Conservation (phyloP, 2,329 filamentous ascomycete species). For the Stagonosporopsis vannaccii region DNA sequence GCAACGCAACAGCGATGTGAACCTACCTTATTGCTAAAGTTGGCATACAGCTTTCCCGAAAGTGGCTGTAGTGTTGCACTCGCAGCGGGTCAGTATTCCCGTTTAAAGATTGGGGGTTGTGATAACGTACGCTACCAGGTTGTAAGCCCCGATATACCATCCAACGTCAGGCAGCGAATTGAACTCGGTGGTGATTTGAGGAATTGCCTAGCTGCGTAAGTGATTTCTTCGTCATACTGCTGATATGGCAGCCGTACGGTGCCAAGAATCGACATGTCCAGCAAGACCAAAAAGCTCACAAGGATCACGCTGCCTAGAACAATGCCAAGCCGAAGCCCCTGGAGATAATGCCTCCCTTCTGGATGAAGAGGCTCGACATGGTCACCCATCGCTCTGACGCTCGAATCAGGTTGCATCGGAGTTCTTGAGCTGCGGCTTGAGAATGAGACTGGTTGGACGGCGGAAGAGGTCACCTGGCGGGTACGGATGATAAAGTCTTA, state of each 20-base stretch:
- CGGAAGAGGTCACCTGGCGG: too few relatives aligned
- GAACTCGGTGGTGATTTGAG: conserved; percentile 35
- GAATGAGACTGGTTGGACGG: not conserved
- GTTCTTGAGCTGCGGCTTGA: not conserved
- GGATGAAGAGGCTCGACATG: not conserved
- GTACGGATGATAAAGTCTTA: too few relatives aligned
- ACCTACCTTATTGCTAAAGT: conserved; percentile 25
- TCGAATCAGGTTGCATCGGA: not conserved
- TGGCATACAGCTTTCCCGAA: conserved; percentile 34
- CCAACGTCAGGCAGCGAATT: conserved; percentile 34
- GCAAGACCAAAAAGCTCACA: conserved; percentile 30
- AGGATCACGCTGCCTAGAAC: conserved; percentile 29
- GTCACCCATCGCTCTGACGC: not conserved
- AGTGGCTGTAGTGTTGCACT: conserved; percentile 34
- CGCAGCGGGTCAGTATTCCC: not conserved
- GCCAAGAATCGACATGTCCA: conserved; percentile 38
- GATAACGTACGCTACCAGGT: conserved; percentile 20
- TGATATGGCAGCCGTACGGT: conserved; percentile 21
- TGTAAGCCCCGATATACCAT: conserved; percentile 37
- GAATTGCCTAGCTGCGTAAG: conserved; percentile 30
- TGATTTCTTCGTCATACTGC: not conserved
- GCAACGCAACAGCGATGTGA: not conserved
- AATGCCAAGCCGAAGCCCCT: conserved; percentile 20
- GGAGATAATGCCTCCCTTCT: conserved; percentile 16
- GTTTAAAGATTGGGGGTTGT: not conserved